These are phyloP conservation scores for Claviceps sp. DNA, from an alignment of 2,329 filamentous ascomycete genomes.

Conservation along the genomic window DNA sequence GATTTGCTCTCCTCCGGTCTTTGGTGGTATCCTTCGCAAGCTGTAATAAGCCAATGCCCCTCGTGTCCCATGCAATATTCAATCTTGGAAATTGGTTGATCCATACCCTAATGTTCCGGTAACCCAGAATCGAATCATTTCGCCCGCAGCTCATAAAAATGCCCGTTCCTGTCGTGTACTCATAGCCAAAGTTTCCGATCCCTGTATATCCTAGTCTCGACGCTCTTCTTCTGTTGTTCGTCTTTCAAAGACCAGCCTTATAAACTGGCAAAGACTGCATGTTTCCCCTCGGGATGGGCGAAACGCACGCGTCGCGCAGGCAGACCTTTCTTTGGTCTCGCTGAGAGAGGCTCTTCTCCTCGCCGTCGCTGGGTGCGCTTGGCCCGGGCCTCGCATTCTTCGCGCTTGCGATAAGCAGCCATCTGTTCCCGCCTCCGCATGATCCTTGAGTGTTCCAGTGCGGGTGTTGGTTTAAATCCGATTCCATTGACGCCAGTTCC, in stretches of 20 bases:
- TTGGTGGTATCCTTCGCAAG: not conserved
- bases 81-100: not conserved
- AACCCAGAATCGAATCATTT: not conserved
- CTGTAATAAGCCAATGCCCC: not conserved
- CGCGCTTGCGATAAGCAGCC: slow-evolving; percentile 46
- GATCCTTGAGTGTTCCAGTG: slow-evolving; percentile 42
- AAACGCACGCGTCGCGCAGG: slow-evolving; percentile 26
- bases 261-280: slow-evolving; percentile 17
- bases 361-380: slow-evolving; percentile 39
- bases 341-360: slow-evolving; percentile 15
- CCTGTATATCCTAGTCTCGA: not conserved
- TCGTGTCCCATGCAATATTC: not conserved
- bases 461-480: slow-evolving; percentile 50
- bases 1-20: not conserved
- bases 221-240: not conserved
- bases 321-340: slow-evolving; percentile 15
- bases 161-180: not conserved
- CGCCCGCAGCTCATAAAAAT: not conserved
- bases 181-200: not conserved
- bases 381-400: slow-evolving; percentile 46
- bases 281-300: slow-evolving; percentile 24
- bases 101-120: not conserved
- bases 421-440: slow-evolving; percentile 47
- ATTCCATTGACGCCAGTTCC: slow-evolving; percentile 55
- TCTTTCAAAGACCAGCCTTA: not conserved